Evolutionary conservation across 2,329 filamentous ascomycete genomes (phyloP).

Genomic region (Zymoseptoria pseudotritici): DNA sequence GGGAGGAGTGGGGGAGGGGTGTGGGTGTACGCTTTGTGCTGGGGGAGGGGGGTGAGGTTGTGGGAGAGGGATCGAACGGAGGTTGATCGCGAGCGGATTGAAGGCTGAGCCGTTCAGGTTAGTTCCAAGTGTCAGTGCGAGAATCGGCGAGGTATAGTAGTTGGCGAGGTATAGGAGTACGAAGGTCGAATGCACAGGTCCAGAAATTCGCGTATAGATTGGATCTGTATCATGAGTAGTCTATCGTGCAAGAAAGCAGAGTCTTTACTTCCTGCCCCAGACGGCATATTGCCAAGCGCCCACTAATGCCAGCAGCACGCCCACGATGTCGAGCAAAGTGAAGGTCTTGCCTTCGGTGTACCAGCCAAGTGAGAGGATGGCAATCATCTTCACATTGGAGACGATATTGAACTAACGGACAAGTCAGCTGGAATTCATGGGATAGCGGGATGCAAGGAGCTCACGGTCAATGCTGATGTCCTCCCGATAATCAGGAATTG

Average conservation of each 20-base stretch:
- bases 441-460: neutral
- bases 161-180: neutral
- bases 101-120: too few relatives aligned
- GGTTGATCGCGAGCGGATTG: too few relatives aligned
- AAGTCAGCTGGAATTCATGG: neutral
- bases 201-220: neutral
- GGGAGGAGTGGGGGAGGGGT: neutral
- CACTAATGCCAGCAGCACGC: constrained; percentile 1
- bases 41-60: neutral
- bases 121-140: neutral
- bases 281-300: constrained; percentile 6
- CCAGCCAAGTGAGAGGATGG: constrained; percentile 3
- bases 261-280: neutral
- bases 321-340: constrained; percentile 1
- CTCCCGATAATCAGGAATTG: constrained; percentile 8
- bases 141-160: neutral
- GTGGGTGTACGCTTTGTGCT: neutral
- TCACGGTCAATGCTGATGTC: constrained; percentile 7
- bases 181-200: neutral
- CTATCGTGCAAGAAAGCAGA: neutral
- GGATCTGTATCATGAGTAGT: neutral
- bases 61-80: too few relatives aligned
- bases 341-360: constrained; percentile 6
- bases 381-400: constrained; percentile 6
- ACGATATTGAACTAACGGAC: constrained; percentile 5